phyloP scores from a whole-genome alignment of 371 early-diverging fungal genomes.

The Blastocladiella emersonii region DNA sequence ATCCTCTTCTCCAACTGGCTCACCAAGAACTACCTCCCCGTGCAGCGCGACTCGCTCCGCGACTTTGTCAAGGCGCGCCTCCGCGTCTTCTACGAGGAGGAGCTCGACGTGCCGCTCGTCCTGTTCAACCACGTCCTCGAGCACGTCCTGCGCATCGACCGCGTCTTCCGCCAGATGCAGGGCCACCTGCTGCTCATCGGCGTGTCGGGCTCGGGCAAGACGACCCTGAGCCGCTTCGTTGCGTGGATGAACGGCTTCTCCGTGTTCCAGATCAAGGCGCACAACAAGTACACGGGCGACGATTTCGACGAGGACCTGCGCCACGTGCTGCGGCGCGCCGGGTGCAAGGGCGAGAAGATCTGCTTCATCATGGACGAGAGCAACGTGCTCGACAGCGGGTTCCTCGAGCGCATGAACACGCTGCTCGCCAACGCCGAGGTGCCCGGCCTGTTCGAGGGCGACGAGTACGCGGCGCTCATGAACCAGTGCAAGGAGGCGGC shows the following conservation, averaged over 20 bases:
- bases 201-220: slow-evolving; percentile 92
- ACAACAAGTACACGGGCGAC: slow-evolving; percentile 85
- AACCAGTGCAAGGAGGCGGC: slow-evolving; percentile 89
- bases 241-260: slow-evolving; percentile 98
- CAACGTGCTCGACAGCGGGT: slow-evolving; percentile 88
- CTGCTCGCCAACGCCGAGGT: slow-evolving; percentile 95
- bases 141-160: slow-evolving; percentile 94
- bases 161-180: slow-evolving; percentile 94
- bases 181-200: slow-evolving; percentile 96
- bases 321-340: slow-evolving; percentile 74
- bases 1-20: slow-evolving; percentile 97
- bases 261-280: slow-evolving; percentile 92
- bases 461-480: slow-evolving; percentile 91
- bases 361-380: slow-evolving; percentile 97
- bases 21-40: slow-evolving; percentile 78
- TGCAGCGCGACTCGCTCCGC: slow-evolving; percentile 74
- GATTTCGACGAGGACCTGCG: slow-evolving; percentile 97
- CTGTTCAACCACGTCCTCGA: slow-evolving; percentile 94
- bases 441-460: slow-evolving; percentile 97
- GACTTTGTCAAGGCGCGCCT: slow-evolving; percentile 89
- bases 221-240: slow-evolving; percentile 91
- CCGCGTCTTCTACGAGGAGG: slow-evolving; percentile 97
- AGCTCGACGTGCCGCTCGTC: slow-evolving; percentile 89
- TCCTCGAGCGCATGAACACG: slow-evolving; percentile 98
- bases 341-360: slow-evolving; percentile 95